A percentile compares a stretch with the other conserved stretches of the same genome.
Evolutionary conservation across 179 eudicot species (phyloP).

Genomic region (Heliamphora pulchella): DNA sequence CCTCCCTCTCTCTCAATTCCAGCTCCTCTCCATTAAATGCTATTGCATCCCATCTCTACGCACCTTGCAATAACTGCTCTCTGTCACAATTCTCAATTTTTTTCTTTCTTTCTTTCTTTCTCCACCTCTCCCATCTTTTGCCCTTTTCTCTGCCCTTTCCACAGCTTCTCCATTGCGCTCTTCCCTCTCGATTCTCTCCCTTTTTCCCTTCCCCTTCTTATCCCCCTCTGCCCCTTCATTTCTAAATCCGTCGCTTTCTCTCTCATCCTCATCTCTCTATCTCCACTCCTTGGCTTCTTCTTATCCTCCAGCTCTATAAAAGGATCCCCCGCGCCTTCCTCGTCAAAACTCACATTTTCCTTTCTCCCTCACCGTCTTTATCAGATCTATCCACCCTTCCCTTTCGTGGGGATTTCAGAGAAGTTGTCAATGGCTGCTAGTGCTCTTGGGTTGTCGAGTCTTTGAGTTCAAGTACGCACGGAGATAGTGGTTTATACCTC

Average conservation of each 20-base stretch:
- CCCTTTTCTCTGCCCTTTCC: conserved; percentile 8
- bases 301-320: conserved; percentile 1
- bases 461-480: not conserved
- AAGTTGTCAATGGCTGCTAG: no score
- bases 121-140: not conserved
- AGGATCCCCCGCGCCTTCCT: not conserved
- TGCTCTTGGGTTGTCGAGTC: no score
- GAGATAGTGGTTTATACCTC: not conserved
- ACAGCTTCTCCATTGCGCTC: not conserved
- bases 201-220: not conserved
- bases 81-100: not conserved
- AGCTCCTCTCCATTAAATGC: conserved; percentile 19
- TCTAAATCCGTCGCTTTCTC: not conserved
- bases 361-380: not conserved
- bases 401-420: no score
- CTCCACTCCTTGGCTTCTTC: not conserved
- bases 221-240: not conserved
- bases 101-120: not conserved
- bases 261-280: conserved; percentile 10
- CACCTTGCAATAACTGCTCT: conserved; percentile 17
- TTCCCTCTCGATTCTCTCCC: not conserved
- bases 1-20: conserved; percentile 3
- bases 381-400: not conserved
- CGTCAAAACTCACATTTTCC: conserved; percentile 6
- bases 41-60: conserved; percentile 9